Conservation (phyloP, 306 rosid species). For the Glycine latifolia region DNA sequence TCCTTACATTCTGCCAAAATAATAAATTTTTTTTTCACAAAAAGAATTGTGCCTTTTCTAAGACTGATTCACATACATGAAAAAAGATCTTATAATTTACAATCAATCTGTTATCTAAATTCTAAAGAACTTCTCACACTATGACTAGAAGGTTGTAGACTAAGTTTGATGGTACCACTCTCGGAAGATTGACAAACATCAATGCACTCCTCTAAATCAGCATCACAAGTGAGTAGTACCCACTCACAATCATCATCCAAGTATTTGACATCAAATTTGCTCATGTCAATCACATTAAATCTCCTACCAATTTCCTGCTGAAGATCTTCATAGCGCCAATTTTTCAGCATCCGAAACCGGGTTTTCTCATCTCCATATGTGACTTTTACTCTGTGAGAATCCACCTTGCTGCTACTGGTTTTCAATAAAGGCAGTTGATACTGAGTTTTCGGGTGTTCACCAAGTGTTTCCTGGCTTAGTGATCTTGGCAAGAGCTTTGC, state of each 20-base stretch:
- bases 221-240: slow-evolving; percentile 91
- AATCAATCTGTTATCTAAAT: slow-evolving; percentile 48
- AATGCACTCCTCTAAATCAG: slow-evolving; percentile 90
- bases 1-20: slow-evolving; percentile 26
- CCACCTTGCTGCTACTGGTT: slow-evolving; percentile 38
- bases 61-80: slow-evolving; percentile 46
- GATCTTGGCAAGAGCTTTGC: slow-evolving; percentile 60
- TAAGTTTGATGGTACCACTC: slow-evolving; percentile 71
- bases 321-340: slow-evolving; percentile 64
- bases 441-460: slow-evolving; percentile 50
- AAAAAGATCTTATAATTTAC: slow-evolving; percentile 47
- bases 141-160: slow-evolving; percentile 64
- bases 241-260: slow-evolving; percentile 95
- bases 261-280: slow-evolving; percentile 71
- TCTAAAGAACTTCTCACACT: slow-evolving; percentile 40
- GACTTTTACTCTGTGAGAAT: slow-evolving; percentile 67
- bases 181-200: slow-evolving; percentile 71
- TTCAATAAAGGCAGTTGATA: slow-evolving; percentile 32
- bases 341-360: slow-evolving; percentile 73
- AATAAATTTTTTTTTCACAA: not conserved
- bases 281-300: slow-evolving; percentile 69
- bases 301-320: slow-evolving; percentile 68
- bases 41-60: slow-evolving; percentile 30
- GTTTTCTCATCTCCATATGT: slow-evolving; percentile 76
- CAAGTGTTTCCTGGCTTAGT: slow-evolving; percentile 66